Base-by-base conservation (phyloP, 192 early-diverging fungal species). In the Gaertneriomyces semiglobifer region DNA sequence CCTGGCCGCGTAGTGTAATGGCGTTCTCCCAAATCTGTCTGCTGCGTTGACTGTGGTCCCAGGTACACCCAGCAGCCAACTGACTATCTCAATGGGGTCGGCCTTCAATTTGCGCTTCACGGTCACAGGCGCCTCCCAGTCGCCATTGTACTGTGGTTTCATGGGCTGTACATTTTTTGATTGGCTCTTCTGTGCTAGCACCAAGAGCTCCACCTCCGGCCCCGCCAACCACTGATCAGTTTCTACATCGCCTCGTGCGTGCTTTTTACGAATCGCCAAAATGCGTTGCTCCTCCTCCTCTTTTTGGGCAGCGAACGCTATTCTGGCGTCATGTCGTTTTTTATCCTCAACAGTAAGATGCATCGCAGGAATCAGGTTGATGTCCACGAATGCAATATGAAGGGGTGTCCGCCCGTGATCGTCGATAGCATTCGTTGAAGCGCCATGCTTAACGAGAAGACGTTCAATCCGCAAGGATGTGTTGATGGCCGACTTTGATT, bases 61-160 rank as follows among this genome's bases (percentile, higher is more conserved):
- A 14, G 58, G 43, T 7, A 61, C 44, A n/a, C 42, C 46, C 6
- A 67, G 56, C n/a, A 85, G 45, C 19, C 64, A 80, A 10, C 62
- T 73, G 5, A 85, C 56, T 42, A 83, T 77, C 52, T 83, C 77
- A 39, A 85, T 71, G 40, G 79, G 81, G 67, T 85, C 83, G n/a
- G 52, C 66, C 47, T 78, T 79, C 1, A 11, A 12, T 3, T 57
- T 12, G 11, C 55, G 18, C 9, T 33, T 42, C 7, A 40, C 19
- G 4, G 40, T 55, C 1, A 40, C 16, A 6, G 25, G 5, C 1
- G 42, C 55, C 47, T 81, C 81, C 76, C 79, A 81, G 1, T 43
- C 42, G 2, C 51, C 76, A 9, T 62, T 44, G 40, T 64, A 55
- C 10, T 54, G 70, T 33, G 25, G 25, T 33, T 33, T 2, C 25